Percentiles rank a stretch among this genome's conserved stretches.
phyloP scores from a whole-genome alignment of 148 eudicot genomes.

The Rhododendron ovatum region DNA sequence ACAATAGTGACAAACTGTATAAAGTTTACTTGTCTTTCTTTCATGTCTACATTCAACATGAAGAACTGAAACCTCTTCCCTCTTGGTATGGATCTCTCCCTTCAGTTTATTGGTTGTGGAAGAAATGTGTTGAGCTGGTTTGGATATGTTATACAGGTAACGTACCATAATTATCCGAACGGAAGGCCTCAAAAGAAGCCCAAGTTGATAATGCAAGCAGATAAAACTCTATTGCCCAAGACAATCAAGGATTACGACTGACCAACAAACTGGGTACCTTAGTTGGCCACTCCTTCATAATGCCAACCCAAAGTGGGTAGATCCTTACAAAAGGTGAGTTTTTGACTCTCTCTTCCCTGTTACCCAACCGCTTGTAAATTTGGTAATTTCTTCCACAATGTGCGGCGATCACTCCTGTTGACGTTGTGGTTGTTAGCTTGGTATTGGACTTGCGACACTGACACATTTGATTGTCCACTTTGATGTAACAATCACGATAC shows the following conservation, averaged over 20 bases:
- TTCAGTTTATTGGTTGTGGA: not conserved
- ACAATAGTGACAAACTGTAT: not conserved
- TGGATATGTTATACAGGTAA: not conserved
- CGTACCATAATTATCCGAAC: not conserved
- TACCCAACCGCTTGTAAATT: not conserved
- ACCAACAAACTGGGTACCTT: not conserved
- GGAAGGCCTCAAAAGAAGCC: not conserved
- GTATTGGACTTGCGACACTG: not conserved
- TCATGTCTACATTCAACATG: not conserved
- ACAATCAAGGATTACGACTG: not conserved
- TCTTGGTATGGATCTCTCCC: not conserved
- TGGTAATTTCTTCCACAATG: not conserved
- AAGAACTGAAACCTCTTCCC: not conserved
- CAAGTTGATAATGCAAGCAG: not conserved
- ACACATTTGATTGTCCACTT: not conserved
- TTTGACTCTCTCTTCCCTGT: not conserved
- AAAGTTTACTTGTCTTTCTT: not conserved
- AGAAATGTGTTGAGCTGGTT: not conserved
- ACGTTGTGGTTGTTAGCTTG: not conserved
- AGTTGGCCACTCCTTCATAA: not conserved
- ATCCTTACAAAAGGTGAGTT: not conserved
- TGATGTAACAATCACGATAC: not conserved
- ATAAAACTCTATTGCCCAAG: not conserved
- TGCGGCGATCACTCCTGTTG: not conserved
- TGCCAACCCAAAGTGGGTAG: not conserved